Conservation (phyloP, 495 filamentous ascomycete genomes). For the Geoglossum glabrum region DNA sequence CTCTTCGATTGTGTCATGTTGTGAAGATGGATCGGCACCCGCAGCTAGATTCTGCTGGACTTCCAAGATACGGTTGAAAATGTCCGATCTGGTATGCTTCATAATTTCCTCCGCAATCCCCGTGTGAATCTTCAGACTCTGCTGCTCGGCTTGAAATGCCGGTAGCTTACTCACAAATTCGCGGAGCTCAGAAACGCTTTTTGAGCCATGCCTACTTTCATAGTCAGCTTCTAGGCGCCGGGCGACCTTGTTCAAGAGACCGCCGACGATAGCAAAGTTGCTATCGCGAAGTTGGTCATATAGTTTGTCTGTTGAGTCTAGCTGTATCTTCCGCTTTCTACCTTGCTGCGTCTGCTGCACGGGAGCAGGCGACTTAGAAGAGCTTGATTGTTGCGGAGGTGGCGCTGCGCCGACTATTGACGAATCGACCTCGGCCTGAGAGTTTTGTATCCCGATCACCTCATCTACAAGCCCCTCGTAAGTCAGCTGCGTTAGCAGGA, state of each 20-base stretch:
- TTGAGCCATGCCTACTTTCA: slow-evolving; percentile 71
- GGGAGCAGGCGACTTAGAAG: slow-evolving; percentile 32
- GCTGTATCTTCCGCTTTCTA: slow-evolving; percentile 73
- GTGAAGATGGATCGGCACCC: slow-evolving; percentile 66
- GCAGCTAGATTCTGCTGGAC: slow-evolving; percentile 93
- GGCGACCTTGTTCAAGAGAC: slow-evolving; percentile 75
- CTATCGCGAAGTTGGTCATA: slow-evolving; percentile 77
- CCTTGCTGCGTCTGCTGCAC: slow-evolving; percentile 30
- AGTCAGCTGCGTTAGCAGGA: slow-evolving; percentile 82
- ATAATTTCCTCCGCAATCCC: slow-evolving; percentile 86
- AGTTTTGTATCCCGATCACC: slow-evolving; percentile 67
- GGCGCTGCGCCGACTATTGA: slow-evolving; percentile 63
- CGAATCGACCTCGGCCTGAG: slow-evolving; percentile 83
- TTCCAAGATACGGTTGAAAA: slow-evolving; percentile 72
- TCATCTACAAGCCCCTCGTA: slow-evolving; percentile 96
- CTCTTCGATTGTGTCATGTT: slow-evolving; percentile 82
- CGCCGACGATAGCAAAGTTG: slow-evolving; percentile 87
- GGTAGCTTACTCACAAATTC: slow-evolving; percentile 86
- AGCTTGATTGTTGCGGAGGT: slow-evolving; percentile 26
- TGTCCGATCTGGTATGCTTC: slow-evolving; percentile 69
- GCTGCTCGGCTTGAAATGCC: slow-evolving; percentile 81
- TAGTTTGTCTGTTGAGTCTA: slow-evolving; percentile 77
- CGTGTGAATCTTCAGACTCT: slow-evolving; percentile 78
- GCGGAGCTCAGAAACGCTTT: slow-evolving; percentile 72
- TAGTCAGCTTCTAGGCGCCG: slow-evolving; percentile 73